Percentiles rank a stretch among this genome's conserved stretches.
These are phyloP conservation scores for Pachyrhizus erosus DNA, from an alignment of 306 rosid genomes.

Conservation along the genomic window DNA sequence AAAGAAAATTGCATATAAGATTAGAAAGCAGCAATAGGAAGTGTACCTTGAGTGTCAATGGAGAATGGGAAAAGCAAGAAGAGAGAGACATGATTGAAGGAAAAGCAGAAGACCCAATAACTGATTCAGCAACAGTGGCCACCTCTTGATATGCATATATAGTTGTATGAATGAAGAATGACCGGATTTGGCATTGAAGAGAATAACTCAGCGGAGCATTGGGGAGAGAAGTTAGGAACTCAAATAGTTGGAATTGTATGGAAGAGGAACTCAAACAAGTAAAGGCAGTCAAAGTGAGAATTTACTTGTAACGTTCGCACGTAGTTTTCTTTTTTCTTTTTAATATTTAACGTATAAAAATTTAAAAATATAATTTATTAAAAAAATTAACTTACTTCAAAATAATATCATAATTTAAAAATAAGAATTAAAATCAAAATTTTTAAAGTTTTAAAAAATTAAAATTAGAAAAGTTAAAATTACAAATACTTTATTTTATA, in stretches of 20 bases:
- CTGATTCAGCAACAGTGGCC: constrained; percentile 48
- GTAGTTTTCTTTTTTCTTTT: too few relatives aligned
- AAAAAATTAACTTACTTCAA: too few relatives aligned
- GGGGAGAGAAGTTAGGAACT: neutral
- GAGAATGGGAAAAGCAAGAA: constrained; percentile 56
- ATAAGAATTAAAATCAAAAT: too few relatives aligned
- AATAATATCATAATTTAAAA: too few relatives aligned
- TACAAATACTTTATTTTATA: too few relatives aligned
- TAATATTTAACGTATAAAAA: too few relatives aligned
- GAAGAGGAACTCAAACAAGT: neutral
- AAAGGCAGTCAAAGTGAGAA: too few relatives aligned
- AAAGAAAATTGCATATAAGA: constrained; percentile 16
- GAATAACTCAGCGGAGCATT: neutral
- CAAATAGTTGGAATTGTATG: neutral
- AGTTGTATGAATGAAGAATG: neutral
- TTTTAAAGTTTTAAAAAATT: too few relatives aligned
- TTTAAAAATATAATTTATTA: too few relatives aligned
- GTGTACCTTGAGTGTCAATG: constrained; percentile 64
- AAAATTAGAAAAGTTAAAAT: too few relatives aligned
- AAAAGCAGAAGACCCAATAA: constrained; percentile 35
- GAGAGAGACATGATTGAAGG: constrained; percentile 60
- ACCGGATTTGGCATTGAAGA: neutral
- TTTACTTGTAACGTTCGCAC: too few relatives aligned
- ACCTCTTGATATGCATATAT: constrained; percentile 50
- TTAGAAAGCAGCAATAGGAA: constrained; percentile 29